Conservation (phyloP, 78 protist genomes). For the Parvularia atlantis region DNA sequence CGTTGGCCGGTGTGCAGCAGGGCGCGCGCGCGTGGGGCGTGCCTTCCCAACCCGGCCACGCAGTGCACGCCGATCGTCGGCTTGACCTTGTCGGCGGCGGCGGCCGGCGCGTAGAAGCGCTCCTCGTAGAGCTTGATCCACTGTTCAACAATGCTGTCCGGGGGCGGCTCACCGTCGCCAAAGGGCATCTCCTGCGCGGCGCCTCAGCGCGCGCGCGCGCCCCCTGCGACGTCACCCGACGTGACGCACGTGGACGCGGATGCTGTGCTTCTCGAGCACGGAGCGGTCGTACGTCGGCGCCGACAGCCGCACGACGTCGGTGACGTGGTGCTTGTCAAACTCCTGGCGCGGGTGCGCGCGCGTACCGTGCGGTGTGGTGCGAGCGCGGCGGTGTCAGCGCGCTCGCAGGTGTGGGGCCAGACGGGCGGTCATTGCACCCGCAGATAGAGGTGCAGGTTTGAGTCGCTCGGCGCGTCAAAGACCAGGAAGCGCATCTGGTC, state of each 20-base stretch:
- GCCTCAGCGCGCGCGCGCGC: too few species aligned
- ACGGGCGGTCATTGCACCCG: too few species aligned
- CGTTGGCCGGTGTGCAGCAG: neutral
- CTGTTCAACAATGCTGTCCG: neutral
- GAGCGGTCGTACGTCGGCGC: conserved; percentile 28
- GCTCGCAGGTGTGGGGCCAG: too few species aligned
- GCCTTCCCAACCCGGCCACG: conserved; percentile 54
- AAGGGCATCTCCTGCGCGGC: neutral
- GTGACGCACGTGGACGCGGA: neutral
- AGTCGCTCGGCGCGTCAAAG: conserved; percentile 27
- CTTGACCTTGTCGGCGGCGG: neutral
- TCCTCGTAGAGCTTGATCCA: neutral
- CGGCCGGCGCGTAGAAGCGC: neutral
- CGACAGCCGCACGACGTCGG: conserved; percentile 25
- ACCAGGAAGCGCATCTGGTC: conserved; percentile 7
- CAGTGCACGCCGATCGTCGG: conserved; percentile 52
- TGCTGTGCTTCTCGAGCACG: neutral
- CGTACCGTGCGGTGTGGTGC: too few species aligned
- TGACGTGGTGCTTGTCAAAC: conserved; percentile 8
- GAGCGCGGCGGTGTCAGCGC: too few species aligned
- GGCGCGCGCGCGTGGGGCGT: neutral
- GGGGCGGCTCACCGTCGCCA: neutral
- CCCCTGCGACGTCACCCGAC: too few species aligned
- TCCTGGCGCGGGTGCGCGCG: too few species aligned
- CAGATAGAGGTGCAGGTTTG: conserved; percentile 1